Conservation (phyloP, 768 basidiomycete genomes). For the Terana coerulea region DNA sequence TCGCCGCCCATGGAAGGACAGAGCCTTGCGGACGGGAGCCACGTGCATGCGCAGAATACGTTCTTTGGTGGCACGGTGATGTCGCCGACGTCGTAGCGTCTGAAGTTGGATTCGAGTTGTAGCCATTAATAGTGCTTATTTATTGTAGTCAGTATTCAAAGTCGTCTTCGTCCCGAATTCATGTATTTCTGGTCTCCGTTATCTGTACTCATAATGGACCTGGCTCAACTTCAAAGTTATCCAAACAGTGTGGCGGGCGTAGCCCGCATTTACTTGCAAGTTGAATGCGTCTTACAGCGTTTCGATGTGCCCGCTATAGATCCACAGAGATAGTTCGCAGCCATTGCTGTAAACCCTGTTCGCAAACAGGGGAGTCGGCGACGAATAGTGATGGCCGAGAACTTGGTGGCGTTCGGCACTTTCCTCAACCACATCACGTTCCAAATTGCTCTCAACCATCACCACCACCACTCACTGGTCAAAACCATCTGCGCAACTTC, state of each 20-base stretch:
- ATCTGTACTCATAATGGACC: background rate
- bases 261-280: background rate
- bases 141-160: background rate
- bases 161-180: background rate
- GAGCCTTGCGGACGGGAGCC: background rate
- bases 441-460: no score
- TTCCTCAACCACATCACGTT: no score
- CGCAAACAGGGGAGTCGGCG: no score
- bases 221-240: background rate
- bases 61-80: background rate
- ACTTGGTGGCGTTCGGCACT: no score
- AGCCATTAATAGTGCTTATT: background rate
- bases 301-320: background rate
- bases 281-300: no score
- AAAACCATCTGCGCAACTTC: no score
- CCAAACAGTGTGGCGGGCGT: background rate
- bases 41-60: background rate
- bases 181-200: background rate
- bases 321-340: no score
- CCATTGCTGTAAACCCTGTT: no score
- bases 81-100: background rate
- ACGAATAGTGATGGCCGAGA: no score
- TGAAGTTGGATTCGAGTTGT: background rate
- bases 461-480: no score
- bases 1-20: conserved; percentile 4